Percentiles rank a stretch among this genome's conserved stretches.
Conservation (phyloP, 2,329 filamentous ascomycete genomes). For the Acrocalymma vagum region DNA sequence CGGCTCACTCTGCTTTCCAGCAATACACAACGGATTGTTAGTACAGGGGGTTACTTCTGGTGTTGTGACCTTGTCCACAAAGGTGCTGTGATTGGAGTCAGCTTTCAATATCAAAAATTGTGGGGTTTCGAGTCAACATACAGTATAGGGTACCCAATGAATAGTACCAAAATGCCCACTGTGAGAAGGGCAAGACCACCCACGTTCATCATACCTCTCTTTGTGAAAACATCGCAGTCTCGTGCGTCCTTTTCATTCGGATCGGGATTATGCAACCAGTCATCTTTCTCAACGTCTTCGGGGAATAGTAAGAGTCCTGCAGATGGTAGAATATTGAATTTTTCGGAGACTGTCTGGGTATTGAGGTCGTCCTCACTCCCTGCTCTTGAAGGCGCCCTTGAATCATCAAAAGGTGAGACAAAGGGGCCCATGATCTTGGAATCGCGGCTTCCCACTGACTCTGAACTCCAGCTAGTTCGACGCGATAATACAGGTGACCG, state of each 20-base stretch:
- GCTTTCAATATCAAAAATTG: constrained; percentile 1
- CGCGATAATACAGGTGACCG: constrained; percentile 66
- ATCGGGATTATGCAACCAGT: constrained; percentile 75
- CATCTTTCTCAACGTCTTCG: constrained; percentile 77
- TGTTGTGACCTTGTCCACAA: constrained; percentile 57
- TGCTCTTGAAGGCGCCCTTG: constrained; percentile 64
- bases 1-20: constrained; percentile 55
- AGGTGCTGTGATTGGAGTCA: constrained; percentile 60
- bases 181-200: constrained; percentile 69
- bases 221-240: constrained; percentile 72
- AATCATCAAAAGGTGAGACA: constrained; percentile 67
- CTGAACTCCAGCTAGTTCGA: constrained; percentile 72
- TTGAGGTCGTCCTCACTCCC: constrained; percentile 74
- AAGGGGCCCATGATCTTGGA: constrained; percentile 60
- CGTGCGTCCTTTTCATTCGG: constrained; percentile 68
- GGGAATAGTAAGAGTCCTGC: constrained; percentile 73
- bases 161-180: constrained; percentile 69
- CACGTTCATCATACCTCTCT: constrained; percentile 70
- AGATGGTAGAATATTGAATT: constrained; percentile 76
- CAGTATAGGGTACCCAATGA: constrained; percentile 75
- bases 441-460: constrained; percentile 61
- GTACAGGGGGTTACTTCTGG: constrained; percentile 48
- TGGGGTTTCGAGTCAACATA: constrained; percentile 52
- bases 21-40: constrained; percentile 59
- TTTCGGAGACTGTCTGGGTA: constrained; percentile 76